These are phyloP conservation scores for Gynandropsis gynandra DNA, from an alignment of 345 rosid species.

Conservation along the genomic window DNA sequence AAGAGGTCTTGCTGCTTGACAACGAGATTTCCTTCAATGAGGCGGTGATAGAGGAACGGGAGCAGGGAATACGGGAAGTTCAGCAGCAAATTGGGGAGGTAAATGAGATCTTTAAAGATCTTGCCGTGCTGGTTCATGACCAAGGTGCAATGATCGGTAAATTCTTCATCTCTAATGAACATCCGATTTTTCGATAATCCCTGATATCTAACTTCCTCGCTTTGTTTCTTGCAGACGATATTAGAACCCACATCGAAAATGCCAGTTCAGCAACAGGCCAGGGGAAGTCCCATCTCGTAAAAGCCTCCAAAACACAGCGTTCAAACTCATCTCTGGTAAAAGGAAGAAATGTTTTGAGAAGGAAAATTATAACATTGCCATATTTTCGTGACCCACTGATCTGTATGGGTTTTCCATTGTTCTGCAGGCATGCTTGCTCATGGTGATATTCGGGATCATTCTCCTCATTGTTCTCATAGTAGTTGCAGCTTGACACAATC, in stretches of 20 bases:
- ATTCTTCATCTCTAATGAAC: neutral
- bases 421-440: slow-evolving; percentile 72
- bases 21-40: slow-evolving; percentile 87
- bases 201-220: neutral
- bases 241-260: slow-evolving; percentile 62
- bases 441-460: slow-evolving; percentile 84
- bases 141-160: slow-evolving; percentile 84
- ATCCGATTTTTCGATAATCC: neutral
- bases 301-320: slow-evolving; percentile 77
- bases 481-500: slow-evolving; percentile 54
- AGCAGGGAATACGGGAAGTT: slow-evolving; percentile 81
- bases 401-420: neutral
- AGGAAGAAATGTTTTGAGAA: neutral
- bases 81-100: slow-evolving; percentile 92
- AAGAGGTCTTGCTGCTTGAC: slow-evolving; percentile 71
- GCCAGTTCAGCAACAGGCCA: slow-evolving; percentile 69
- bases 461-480: slow-evolving; percentile 75
- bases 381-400: neutral
- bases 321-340: slow-evolving; percentile 89
- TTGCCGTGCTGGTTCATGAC: slow-evolving; percentile 83
- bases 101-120: slow-evolving; percentile 87
- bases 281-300: slow-evolving; percentile 64
- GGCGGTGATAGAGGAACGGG: slow-evolving; percentile 88
- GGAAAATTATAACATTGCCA: no score
- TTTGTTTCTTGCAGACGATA: slow-evolving; percentile 58